phyloP scores from a whole-genome alignment of 768 basidiomycete genomes.

The Hemileccinum impolitum region DNA sequence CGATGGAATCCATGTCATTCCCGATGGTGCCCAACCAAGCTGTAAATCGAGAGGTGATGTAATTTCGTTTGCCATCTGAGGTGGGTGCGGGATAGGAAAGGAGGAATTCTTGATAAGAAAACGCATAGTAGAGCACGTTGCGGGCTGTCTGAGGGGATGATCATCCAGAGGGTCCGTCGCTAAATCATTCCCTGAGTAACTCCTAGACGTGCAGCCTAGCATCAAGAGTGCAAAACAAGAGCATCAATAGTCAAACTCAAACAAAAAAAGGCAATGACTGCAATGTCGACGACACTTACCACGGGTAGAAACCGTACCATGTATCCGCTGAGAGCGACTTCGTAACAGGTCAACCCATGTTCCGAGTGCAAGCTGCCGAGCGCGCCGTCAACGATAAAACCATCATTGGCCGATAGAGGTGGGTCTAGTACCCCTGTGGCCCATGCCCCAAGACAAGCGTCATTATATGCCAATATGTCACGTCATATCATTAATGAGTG shows the following conservation, averaged over 20 bases:
- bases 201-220: no score
- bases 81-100: conserved; percentile 89
- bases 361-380: conserved; percentile 64
- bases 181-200: no score
- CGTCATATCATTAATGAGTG: conserved; percentile 25
- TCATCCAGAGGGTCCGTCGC: conserved; percentile 66
- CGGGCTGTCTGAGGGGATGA: conserved; percentile 76
- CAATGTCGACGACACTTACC: conserved; percentile 34
- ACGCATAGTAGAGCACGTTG: conserved; percentile 79
- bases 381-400: conserved; percentile 68
- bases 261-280: no score
- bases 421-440: conserved; percentile 69
- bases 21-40: conserved; percentile 85
- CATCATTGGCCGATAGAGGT: conserved; percentile 60
- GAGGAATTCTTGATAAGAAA: conserved; percentile 68
- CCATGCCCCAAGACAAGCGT: conserved; percentile 44
- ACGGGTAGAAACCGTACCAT: conserved; percentile 70
- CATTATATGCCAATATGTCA: conserved; percentile 18
- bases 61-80: conserved; percentile 98
- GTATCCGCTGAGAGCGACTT: conserved; percentile 68
- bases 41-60: conserved; percentile 82
- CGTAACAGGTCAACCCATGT: conserved; percentile 62
- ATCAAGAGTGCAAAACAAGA: not conserved
- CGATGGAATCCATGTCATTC: no score
- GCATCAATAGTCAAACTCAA: no score